Evolutionary conservation across 1,284 basidiomycete genomes (phyloP), one percentile per base, ranked within the genome.

Genomic region (Papiliotrema nemorosa): DNA sequence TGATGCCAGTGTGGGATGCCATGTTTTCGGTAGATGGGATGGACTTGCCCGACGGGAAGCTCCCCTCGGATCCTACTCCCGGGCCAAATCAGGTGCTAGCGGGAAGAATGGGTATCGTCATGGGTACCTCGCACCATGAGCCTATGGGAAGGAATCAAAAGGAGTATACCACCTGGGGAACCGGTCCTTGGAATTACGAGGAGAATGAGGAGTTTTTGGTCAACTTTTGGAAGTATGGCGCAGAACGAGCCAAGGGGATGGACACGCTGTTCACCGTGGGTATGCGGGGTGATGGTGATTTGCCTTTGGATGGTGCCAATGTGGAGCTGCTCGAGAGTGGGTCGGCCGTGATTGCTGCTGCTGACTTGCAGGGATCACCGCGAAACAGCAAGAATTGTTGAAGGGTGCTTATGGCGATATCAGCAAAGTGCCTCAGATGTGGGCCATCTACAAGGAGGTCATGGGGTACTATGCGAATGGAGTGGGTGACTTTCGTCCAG

Each of bases 11-110:
- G 62, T 72, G 59, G 64, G 62, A 54, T 34, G 83, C 82, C 53
- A 82, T 83, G 33, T 88, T 88, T 58, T 79, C 74, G n/a, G 72
- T 84, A 26, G 85, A 87, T 55, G 84, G 86, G 55, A 61, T 77
- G 1, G 44, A 55, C 12, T 10, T 37, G 12, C 25, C 47, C 5
- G 14, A 45, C 14, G n/a, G n/a, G n/a, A 38, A 39, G 20, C 39
- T 54, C 3, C 55, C 58, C 14, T 33, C 51, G 5, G 21, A 22
- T 1, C 45, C 50, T 5, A 52, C 49, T 36, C 49, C 60, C 0
- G 63, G 63, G 2, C 74, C 78, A 35, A 87, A 86, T 56, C 83
- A 83, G 59, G 75, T 76, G 20, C 70, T 82, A 10, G 85, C 84
- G 1, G 80, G 85, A 57, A 76, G 75, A 49, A 86, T 81, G 67